A percentile compares a stretch with the other conserved stretches of the same genome.
phyloP scores from a whole-genome alignment of 345 rosid genomes.

The Citrus cavaleriei region DNA sequence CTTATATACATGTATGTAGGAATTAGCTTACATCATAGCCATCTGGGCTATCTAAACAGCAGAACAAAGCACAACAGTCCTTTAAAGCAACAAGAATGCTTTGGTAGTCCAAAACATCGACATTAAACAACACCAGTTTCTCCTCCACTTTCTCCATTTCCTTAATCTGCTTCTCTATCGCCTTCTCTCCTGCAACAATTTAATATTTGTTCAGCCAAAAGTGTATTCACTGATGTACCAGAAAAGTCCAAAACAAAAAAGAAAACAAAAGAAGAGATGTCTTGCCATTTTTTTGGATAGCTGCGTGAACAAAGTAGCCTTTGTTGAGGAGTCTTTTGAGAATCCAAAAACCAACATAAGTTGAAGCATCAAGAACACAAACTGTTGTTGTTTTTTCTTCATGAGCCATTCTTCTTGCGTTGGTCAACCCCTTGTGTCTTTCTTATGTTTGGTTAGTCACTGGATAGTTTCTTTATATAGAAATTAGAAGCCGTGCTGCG shows the following conservation, averaged over 20 bases:
- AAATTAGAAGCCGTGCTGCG: neutral
- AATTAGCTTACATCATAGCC: slow-evolving; percentile 54
- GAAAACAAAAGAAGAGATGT: neutral
- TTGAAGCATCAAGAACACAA: slow-evolving; percentile 88
- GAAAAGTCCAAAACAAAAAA: neutral
- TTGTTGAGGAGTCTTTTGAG: slow-evolving; percentile 60
- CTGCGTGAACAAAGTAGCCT: slow-evolving; percentile 85
- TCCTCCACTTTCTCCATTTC: slow-evolving; percentile 62
- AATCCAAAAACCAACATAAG: slow-evolving; percentile 85
- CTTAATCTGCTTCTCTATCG: slow-evolving; percentile 54
- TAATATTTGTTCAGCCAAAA: neutral
- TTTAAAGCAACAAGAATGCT: slow-evolving; percentile 71
- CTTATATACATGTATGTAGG: neutral
- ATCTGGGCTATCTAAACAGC: slow-evolving; percentile 64
- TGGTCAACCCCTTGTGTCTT: neutral
- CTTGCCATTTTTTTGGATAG: slow-evolving; percentile 59
- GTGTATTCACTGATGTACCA: neutral
- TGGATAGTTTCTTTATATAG: neutral
- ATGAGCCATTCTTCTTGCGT: slow-evolving; percentile 25
- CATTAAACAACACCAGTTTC: slow-evolving; percentile 44
- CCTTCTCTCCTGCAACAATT: slow-evolving; percentile 44
- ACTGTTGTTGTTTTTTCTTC: slow-evolving; percentile 35
- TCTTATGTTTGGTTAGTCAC: neutral
- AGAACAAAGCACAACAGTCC: slow-evolving; percentile 65
- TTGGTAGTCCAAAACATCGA: slow-evolving; percentile 73